Evolutionary conservation across 148 eudicot species (phyloP), one percentile per base, ranked within the genome.

Genomic region (Drosera capensis): DNA sequence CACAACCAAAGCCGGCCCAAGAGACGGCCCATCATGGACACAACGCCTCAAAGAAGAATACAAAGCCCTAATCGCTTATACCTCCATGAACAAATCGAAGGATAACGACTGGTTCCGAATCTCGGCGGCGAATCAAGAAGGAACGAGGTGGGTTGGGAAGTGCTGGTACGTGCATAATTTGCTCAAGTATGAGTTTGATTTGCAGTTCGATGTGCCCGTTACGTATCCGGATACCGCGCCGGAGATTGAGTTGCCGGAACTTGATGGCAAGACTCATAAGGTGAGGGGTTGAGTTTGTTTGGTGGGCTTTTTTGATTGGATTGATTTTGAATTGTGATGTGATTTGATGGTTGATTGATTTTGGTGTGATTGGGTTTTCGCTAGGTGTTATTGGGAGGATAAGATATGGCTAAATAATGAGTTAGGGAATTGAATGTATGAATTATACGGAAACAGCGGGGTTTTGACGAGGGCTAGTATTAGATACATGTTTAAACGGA

Each of bases 191-290:
- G 97, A 90, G 35, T 90, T 90, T 17, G 95, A 84, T 51, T 81
- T 90, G 25, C 93, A 90, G 45, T 90, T 90, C 20, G 97, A 90
- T 54, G 75, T 90, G 2, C 97, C 97, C 0, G 95, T 90, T 23
- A 90, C 97, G n/a, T 90, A 84, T 51, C 97, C 97, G 17, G 59
- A 92, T n/a, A 90, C 95, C 5, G 75, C 97, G 11, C 97, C 97
- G 3, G 97, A 90, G 49, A 56, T 90, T 28, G 85, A 90, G 57
- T 56, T 90, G 35, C 97, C 97, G 4, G 59, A 90, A 41, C 79
- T 90, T 20, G 95, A 90, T 31, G 97, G 97, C 15, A 90, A 90
- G 62, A 90, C 97, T 12, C 93, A 90, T 1, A 90, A 90, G 94
- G 96, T 86, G 40, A 16, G 14, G 2, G 38, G 13, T 34, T 34